Conservation (phyloP, 139 green algal species). For the Cymbomonas tetramitiformis region DNA sequence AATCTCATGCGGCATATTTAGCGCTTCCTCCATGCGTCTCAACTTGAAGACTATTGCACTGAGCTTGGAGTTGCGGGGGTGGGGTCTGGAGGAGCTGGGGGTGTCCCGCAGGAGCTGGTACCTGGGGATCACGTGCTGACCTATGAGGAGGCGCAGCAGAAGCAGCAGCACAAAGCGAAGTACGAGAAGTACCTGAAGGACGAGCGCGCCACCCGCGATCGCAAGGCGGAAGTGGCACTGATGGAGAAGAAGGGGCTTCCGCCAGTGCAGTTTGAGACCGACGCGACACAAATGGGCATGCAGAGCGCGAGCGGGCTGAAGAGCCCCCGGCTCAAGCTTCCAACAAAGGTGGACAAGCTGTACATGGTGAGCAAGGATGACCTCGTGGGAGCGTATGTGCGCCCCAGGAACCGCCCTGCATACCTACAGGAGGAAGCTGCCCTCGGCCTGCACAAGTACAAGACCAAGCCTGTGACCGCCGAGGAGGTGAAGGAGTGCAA, state of each 20-base stretch:
- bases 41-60: too few relatives aligned
- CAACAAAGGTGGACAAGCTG: not conserved
- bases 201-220: not conserved
- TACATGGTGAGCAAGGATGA: conserved; percentile 7
- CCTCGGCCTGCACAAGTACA: conserved; percentile 3
- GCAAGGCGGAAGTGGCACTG: not conserved
- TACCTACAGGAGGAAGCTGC: not conserved
- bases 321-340: not conserved
- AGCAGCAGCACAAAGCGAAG: too few relatives aligned
- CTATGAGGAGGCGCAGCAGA: too few relatives aligned
- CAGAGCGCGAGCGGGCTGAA: not conserved
- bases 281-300: conserved; percentile 2
- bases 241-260: not conserved
- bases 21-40: too few relatives aligned
- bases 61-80: too few relatives aligned
- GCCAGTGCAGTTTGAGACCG: not conserved
- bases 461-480: not conserved
- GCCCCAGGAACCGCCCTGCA: not conserved
- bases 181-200: too few relatives aligned
- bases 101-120: too few relatives aligned
- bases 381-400: not conserved
- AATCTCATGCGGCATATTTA: too few relatives aligned
- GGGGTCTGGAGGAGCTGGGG: too few relatives aligned
- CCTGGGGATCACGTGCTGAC: too few relatives aligned
- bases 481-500: conserved; percentile 12